These are phyloP conservation scores for Debaryomyces prosopidis DNA, from an alignment of 805 yeast species.

Conservation along the genomic window DNA sequence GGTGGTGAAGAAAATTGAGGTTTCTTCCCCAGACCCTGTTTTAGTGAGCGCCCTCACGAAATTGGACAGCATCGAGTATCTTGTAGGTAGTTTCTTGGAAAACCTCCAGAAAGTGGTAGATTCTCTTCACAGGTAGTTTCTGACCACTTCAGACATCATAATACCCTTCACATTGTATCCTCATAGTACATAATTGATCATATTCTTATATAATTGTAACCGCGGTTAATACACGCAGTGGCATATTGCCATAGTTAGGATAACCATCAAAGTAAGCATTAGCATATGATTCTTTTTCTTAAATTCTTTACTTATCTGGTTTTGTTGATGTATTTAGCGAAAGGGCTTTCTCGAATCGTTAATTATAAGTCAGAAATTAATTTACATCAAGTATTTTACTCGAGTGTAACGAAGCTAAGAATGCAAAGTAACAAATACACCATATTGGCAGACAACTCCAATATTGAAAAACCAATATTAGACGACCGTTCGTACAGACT, in stretches of 20 bases:
- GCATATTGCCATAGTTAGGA: not conserved
- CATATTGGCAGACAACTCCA: conserved; percentile 27
- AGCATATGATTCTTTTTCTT: not conserved
- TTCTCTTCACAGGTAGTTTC: not conserved
- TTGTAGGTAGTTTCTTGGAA: conserved; percentile 34
- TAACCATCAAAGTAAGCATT: not conserved
- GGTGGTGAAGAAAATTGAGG: conserved; percentile 57
- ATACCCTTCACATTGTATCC: too few species aligned
- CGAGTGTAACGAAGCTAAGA: not conserved
- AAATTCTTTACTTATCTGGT: conserved; percentile 1
- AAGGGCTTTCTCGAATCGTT: not conserved
- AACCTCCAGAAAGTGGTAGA: conserved; percentile 9
- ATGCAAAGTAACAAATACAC: conserved; percentile 11
- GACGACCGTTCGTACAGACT: conserved; percentile 80
- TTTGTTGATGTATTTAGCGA: conserved; percentile 5
- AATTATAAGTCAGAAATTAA: not conserved
- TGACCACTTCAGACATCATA: too few species aligned
- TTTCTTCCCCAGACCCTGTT: conserved; percentile 68
- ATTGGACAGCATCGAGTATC: conserved; percentile 59
- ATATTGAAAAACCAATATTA: conserved; percentile 46
- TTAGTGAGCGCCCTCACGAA: conserved; percentile 63
- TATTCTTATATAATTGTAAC: not conserved
- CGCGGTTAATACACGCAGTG: not conserved
- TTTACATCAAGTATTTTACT: not conserved
- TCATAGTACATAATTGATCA: too few species aligned